These are phyloP conservation scores for Sistotremastrum suecicum DNA, from an alignment of 768 basidiomycete species.

Conservation along the genomic window DNA sequence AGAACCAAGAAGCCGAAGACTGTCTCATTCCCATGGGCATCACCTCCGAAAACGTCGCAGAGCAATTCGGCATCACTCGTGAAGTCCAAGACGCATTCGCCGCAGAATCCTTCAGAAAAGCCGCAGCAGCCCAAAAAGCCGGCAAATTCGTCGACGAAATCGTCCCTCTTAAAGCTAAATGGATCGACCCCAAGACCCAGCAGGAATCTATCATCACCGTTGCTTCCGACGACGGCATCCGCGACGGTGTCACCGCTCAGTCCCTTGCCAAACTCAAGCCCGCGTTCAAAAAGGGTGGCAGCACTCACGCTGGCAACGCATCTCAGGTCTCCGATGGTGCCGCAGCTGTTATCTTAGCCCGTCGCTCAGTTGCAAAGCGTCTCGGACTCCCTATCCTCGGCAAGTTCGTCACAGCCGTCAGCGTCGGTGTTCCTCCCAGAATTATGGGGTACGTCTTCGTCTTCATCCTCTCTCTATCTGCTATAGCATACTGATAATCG, in stretches of 20 bases:
- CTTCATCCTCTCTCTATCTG: constrained; percentile 1
- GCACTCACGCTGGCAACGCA: constrained; percentile 77
- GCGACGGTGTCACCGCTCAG: constrained; percentile 59
- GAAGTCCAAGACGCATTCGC: constrained; percentile 67
- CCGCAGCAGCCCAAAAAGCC: constrained; percentile 55
- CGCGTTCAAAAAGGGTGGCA: constrained; percentile 78
- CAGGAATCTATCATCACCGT: constrained; percentile 38
- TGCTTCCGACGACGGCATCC: constrained; percentile 63
- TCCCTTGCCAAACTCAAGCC: constrained; percentile 46
- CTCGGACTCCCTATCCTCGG: constrained; percentile 62
- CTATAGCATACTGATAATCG: constrained; percentile 6
- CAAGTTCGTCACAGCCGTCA: constrained; percentile 60
- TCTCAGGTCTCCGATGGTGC: constrained; percentile 78
- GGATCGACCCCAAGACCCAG: constrained; percentile 60
- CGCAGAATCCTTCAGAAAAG: constrained; percentile 62
- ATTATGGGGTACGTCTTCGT: constrained; percentile 45
- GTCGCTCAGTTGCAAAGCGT: constrained; percentile 60
- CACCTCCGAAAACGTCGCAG: constrained; percentile 79
- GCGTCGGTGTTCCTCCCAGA: constrained; percentile 62
- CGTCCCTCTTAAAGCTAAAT: constrained; percentile 57
- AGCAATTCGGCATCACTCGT: constrained; percentile 55
- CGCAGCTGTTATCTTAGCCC: constrained; percentile 74
- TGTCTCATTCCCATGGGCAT: constrained; percentile 72
- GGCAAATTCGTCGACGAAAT: constrained; percentile 60
- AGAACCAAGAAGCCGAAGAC: constrained; percentile 54